Conservation (phyloP, 768 basidiomycete species). For the Leccinum longicurvipes region DNA sequence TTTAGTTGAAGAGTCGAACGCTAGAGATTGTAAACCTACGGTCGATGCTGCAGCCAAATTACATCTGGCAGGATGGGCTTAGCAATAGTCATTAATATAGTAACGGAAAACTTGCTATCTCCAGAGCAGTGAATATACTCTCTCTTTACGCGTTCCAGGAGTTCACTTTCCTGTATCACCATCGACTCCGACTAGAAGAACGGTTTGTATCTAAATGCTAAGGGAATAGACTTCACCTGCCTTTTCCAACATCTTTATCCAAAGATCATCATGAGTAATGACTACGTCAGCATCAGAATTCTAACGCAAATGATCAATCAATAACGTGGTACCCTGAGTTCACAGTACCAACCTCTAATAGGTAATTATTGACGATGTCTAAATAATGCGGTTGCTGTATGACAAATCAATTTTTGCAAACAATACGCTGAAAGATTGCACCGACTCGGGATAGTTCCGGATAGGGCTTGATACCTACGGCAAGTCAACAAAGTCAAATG, state of each 20-base stretch:
- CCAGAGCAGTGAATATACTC: not conserved
- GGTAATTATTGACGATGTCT: slow-evolving; percentile 6
- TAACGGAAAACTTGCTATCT: not conserved
- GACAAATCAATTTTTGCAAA: not conserved
- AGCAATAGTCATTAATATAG: not conserved
- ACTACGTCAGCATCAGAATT: slow-evolving; percentile 1
- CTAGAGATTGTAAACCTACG: not conserved
- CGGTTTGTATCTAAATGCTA: not conserved
- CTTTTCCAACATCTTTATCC: slow-evolving; percentile 9
- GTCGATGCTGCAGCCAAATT: not conserved
- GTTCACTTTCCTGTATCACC: not conserved
- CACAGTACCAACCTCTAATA: slow-evolving; percentile 3
- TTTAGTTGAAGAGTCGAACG: not conserved
- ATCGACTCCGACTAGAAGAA: not conserved
- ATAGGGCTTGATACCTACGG: not conserved
- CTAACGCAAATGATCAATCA: not conserved
- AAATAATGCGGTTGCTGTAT: slow-evolving; percentile 5
- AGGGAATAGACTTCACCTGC: not conserved
- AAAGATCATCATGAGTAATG: slow-evolving; percentile 9
- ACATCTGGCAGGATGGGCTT: not conserved
- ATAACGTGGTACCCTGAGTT: not conserved
- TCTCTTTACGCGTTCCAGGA: not conserved
- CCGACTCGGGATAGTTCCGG: not conserved
- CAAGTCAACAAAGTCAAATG: not conserved
- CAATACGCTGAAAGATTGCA: not conserved